Evolutionary conservation across 1,139 yeast species (phyloP).

Genomic region (Nakaseomyces bracarensis): DNA sequence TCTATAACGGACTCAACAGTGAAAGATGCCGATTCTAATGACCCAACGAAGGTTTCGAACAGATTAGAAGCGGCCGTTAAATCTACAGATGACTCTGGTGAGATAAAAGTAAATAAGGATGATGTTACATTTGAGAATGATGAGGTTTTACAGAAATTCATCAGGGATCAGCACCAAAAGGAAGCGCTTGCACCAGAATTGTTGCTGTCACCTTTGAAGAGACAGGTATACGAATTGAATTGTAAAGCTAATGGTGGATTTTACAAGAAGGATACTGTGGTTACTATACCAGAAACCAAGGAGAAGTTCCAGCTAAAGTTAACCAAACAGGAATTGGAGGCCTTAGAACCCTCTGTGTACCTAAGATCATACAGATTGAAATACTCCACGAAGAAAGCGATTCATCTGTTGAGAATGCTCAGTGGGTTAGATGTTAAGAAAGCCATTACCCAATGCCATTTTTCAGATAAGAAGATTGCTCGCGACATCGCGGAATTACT

Average conservation of each 20-base stretch:
- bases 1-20: conserved; percentile 4
- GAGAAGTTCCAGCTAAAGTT: conserved; percentile 50
- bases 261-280: conserved; percentile 54
- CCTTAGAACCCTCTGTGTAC: conserved; percentile 78
- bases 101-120: conserved; percentile 11
- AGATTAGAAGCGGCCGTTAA: conserved; percentile 19
- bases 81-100: conserved; percentile 11
- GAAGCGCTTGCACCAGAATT: conserved; percentile 36
- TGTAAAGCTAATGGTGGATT: conserved; percentile 57
- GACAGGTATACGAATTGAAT: conserved; percentile 51
- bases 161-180: conserved; percentile 34
- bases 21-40: conserved; percentile 8
- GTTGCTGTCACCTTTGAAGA: conserved; percentile 65
- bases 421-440: conserved; percentile 57
- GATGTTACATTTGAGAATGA: conserved; percentile 34
- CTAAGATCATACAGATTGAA: conserved; percentile 72
- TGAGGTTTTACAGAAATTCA: conserved; percentile 36
- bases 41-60: conserved; percentile 18
- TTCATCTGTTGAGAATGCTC: conserved; percentile 67
- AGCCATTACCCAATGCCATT: conserved; percentile 91
- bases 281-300: conserved; percentile 41
- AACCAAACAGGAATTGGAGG: conserved; percentile 57
- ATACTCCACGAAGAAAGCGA: conserved; percentile 82
- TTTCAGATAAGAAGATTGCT: conserved; percentile 71
- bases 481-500: conserved; percentile 72